Evolutionary conservation across 2,329 filamentous ascomycete genomes (phyloP).

Genomic region (Cylindrodendrum hubeiense): DNA sequence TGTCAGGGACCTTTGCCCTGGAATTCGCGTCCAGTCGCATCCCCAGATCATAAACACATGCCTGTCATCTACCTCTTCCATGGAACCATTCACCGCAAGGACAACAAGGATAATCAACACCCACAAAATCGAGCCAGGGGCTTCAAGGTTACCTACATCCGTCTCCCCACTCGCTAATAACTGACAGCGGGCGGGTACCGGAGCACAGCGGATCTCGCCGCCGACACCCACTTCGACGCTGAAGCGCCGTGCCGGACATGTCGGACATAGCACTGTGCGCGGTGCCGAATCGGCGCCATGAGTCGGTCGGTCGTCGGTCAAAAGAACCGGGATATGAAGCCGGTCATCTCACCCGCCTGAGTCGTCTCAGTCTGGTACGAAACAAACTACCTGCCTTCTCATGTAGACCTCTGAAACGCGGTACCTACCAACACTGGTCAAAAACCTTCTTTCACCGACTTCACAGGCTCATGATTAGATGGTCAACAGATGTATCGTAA

Average conservation of each 20-base stretch:
- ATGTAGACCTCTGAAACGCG: no score
- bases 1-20: not conserved
- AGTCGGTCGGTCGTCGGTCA: not conserved
- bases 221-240: not conserved
- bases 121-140: not conserved
- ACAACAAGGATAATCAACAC: not conserved
- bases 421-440: no score
- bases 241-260: slow-evolving; percentile 9
- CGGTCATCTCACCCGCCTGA: not conserved
- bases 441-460: not conserved
- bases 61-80: not conserved
- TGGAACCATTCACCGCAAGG: not conserved
- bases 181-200: not conserved
- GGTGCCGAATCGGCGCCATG: slow-evolving; percentile 22
- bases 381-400: no score
- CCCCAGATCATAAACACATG: not conserved
- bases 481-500: slow-evolving; percentile 18
- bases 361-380: not conserved
- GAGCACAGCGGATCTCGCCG: not conserved
- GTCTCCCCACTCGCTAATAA: not conserved
- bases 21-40: not conserved
- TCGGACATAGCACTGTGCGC: slow-evolving; percentile 18
- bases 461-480: not conserved
- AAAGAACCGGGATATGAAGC: not conserved
- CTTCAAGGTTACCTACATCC: not conserved